These are phyloP conservation scores for Ustilago trichophora DNA, from an alignment of 1,284 basidiomycete genomes.

Conservation along the genomic window DNA sequence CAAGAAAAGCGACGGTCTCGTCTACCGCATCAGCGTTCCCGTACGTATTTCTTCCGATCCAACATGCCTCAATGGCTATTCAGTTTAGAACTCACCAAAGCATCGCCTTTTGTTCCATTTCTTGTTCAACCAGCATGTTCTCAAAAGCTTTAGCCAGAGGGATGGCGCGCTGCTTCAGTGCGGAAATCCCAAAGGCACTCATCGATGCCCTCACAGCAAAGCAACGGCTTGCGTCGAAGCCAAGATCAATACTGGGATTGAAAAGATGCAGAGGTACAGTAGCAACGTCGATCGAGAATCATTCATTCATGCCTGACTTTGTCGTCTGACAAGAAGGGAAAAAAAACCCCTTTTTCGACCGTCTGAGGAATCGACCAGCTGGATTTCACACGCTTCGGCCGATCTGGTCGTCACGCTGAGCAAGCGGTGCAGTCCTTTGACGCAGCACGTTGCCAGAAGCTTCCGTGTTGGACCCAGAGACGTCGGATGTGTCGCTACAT, in stretches of 20 bases:
- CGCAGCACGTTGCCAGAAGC: background rate
- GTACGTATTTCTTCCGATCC: too few species aligned
- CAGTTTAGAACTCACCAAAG: too few species aligned
- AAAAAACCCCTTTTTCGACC: too few species aligned
- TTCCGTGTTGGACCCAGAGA: background rate
- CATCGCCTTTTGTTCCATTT: too few species aligned
- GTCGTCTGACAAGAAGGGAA: too few species aligned
- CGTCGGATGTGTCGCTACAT: background rate
- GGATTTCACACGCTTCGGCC: background rate
- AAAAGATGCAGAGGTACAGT: background rate
- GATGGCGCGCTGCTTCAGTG: too few species aligned
- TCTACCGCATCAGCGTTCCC: background rate
- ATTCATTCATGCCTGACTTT: too few species aligned
- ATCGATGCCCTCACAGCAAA: background rate
- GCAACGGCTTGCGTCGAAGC: background rate
- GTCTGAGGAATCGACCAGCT: too few species aligned
- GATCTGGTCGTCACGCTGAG: background rate
- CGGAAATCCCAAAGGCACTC: background rate
- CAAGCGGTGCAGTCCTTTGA: background rate
- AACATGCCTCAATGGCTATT: too few species aligned
- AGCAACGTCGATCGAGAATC: too few species aligned
- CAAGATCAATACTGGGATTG: background rate
- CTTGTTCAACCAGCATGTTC: too few species aligned
- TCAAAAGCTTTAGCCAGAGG: too few species aligned
- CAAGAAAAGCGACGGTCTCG: background rate